Conservation (phyloP, 768 basidiomycete genomes). For the Galerina marginata region DNA sequence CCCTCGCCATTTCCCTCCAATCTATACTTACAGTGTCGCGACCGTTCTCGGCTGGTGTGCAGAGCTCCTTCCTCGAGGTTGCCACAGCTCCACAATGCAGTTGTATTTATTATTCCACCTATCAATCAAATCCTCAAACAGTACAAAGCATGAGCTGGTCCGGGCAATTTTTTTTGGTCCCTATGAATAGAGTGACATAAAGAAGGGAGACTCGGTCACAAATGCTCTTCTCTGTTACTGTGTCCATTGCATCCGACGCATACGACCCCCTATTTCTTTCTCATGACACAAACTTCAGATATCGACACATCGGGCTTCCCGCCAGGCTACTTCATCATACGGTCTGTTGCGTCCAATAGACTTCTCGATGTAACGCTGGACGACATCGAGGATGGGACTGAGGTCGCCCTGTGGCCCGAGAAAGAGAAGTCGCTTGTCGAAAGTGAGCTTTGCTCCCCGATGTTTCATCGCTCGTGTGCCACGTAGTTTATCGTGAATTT, state of each 20-base stretch:
- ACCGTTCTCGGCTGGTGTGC: neutral
- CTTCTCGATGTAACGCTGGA: constrained; percentile 63
- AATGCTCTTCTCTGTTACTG: too few relatives aligned
- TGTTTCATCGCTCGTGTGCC: neutral
- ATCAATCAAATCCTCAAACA: neutral
- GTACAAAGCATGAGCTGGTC: neutral
- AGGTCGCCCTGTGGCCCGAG: constrained; percentile 70
- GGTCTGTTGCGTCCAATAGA: constrained; percentile 56
- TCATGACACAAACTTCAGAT: constrained; percentile 26
- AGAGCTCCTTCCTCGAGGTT: neutral
- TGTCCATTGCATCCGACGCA: neutral
- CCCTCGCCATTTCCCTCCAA: neutral
- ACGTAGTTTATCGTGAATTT: neutral
- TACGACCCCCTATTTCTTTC: neutral
- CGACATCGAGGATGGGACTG: constrained; percentile 62
- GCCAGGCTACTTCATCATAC: constrained; percentile 67
- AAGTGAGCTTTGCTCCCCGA: constrained; percentile 47
- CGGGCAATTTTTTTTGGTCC: neutral
- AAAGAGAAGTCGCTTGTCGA: constrained; percentile 82
- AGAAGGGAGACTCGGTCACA: neutral
- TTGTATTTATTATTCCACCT: constrained; percentile 10
- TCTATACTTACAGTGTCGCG: constrained; percentile 1
- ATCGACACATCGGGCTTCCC: constrained; percentile 50
- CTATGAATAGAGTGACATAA: constrained; percentile 13
- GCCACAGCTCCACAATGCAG: neutral